These are phyloP conservation scores for Diphasiastrum complanatum DNA, from an alignment of 83 land plant genomes.

Conservation along the genomic window DNA sequence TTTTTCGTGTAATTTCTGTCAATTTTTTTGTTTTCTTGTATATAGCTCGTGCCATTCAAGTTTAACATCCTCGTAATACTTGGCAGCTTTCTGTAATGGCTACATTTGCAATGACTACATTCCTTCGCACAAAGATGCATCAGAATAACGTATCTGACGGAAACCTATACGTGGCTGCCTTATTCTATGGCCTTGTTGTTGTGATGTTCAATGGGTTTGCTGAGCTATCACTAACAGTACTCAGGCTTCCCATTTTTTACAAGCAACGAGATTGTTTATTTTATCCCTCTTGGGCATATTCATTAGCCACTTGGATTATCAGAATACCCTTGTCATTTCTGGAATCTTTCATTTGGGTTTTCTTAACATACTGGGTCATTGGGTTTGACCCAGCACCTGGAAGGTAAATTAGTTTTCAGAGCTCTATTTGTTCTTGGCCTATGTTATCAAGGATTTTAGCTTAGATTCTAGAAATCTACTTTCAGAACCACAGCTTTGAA, in stretches of 20 bases:
- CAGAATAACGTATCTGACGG: neutral
- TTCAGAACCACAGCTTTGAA: too few species aligned
- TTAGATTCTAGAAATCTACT: too few species aligned
- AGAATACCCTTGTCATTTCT: neutral
- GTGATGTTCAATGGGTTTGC: conserved; percentile 10
- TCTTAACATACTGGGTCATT: conserved; percentile 5
- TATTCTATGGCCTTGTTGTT: neutral
- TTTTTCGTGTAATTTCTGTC: too few species aligned
- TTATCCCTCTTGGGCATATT: neutral
- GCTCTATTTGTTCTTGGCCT: too few species aligned
- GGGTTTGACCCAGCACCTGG: neutral
- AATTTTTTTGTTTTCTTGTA: too few species aligned
- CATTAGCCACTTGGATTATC: neutral
- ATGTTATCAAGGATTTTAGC: too few species aligned
- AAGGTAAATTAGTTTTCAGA: neutral
- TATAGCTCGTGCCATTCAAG: too few species aligned
- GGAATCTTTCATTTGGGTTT: conserved; percentile 2
- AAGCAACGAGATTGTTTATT: conserved; percentile 1
- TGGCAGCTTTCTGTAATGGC: neutral
- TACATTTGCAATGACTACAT: neutral
- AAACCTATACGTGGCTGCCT: neutral
- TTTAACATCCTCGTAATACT: too few species aligned
- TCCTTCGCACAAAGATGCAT: conserved; percentile 2
- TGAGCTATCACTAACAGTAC: neutral
- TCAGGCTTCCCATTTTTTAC: neutral